phyloP scores from a whole-genome alignment of 2,329 filamentous ascomycete genomes.

The Apiospora koreana region DNA sequence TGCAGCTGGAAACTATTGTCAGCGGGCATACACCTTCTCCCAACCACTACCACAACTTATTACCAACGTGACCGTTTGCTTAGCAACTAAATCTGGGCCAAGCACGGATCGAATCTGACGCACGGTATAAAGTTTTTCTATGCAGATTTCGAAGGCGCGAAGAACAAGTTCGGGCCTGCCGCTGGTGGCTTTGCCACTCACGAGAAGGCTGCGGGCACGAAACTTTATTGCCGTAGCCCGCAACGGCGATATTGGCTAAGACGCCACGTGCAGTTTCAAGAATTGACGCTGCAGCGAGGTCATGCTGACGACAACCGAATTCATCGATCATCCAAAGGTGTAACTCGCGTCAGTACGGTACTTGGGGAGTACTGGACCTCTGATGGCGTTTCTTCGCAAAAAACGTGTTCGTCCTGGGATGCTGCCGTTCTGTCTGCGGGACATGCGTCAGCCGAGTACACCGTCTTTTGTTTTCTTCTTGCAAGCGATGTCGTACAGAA shows the following conservation, averaged over 20 bases:
- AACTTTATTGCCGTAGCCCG: slow-evolving; percentile 7
- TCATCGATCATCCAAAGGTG: slow-evolving; percentile 8
- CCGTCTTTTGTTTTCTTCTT: slow-evolving; percentile 3
- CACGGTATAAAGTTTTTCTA: slow-evolving; percentile 11
- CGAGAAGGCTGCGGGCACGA: not conserved
- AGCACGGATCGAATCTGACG: not conserved
- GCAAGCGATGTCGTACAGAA: not conserved
- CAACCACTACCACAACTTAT: not conserved
- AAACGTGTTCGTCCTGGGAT: slow-evolving; percentile 2
- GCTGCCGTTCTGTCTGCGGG: not conserved
- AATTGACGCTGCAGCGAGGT: not conserved
- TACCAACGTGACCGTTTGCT: not conserved
- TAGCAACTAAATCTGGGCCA: not conserved
- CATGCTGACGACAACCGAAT: not conserved
- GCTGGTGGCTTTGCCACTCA: slow-evolving; percentile 6
- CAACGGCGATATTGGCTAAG: slow-evolving; percentile 8
- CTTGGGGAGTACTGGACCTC: not conserved
- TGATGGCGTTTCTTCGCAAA: not conserved
- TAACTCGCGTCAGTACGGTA: slow-evolving; percentile 4
- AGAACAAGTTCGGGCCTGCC: slow-evolving; percentile 7
- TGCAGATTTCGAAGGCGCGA: slow-evolving; percentile 11
- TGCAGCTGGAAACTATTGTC: not conserved
- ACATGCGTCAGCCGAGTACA: slow-evolving; percentile 7
- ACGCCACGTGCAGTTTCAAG: slow-evolving; percentile 13
- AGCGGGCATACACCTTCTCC: not conserved